Conservation (phyloP, 371 early-diverging fungal genomes). For the Ordospora colligata region DNA sequence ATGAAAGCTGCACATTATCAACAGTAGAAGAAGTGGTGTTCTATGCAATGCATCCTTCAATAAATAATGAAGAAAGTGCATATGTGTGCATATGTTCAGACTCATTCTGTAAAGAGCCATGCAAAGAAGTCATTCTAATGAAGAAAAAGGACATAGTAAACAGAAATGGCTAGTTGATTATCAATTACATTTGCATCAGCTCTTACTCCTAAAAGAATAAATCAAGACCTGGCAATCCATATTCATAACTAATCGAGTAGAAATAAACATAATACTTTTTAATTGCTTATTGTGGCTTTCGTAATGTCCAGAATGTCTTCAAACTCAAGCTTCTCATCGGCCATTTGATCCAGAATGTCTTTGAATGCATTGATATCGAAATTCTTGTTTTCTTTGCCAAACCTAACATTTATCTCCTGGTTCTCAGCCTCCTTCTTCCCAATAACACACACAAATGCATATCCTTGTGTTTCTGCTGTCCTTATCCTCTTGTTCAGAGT, state of each 20-base stretch:
- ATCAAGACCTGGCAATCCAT: background rate
- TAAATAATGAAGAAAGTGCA: slow-evolving; percentile 17
- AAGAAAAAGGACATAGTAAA: slow-evolving; percentile 32
- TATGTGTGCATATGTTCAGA: slow-evolving; percentile 53
- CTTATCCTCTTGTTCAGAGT: slow-evolving; percentile 91
- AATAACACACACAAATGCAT: slow-evolving; percentile 80
- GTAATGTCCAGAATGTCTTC: background rate
- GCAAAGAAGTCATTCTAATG: slow-evolving; percentile 51
- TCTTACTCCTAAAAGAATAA: too few relatives aligned
- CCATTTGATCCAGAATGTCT: background rate
- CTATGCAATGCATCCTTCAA: background rate
- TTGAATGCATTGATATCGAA: background rate
- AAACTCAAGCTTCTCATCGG: slow-evolving; percentile 22
- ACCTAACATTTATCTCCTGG: slow-evolving; percentile 65
- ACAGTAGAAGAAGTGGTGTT: slow-evolving; percentile 40
- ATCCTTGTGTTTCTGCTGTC: slow-evolving; percentile 73
- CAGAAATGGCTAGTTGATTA: background rate
- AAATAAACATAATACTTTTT: slow-evolving; percentile 1
- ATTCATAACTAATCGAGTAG: background rate
- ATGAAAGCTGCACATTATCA: slow-evolving; percentile 15
- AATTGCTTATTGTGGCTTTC: background rate
- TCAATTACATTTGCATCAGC: too few relatives aligned
- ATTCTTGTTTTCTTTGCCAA: background rate
- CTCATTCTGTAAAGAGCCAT: slow-evolving; percentile 42
- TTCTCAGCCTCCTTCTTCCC: slow-evolving; percentile 77